Percentiles rank a stretch among this genome's conserved stretches.
Evolutionary conservation across 2,329 filamentous ascomycete species (phyloP).

Genomic region (Colletotrichum liaoningense): DNA sequence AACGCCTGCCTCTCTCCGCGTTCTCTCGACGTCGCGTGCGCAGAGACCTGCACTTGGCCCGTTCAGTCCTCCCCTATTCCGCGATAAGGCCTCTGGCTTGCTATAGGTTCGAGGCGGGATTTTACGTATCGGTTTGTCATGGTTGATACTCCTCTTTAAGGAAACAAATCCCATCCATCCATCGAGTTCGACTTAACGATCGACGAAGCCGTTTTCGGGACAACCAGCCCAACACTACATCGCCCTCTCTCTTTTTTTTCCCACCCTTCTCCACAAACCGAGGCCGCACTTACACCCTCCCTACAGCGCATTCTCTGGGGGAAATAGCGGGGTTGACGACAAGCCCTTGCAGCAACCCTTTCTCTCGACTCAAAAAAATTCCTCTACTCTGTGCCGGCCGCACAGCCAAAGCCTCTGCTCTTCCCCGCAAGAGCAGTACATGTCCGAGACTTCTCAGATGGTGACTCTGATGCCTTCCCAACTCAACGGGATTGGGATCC

Average conservation of each 20-base stretch:
- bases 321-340: conserved; percentile 37
- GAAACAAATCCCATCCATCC: conserved; percentile 24
- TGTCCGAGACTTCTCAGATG: conserved; percentile 31
- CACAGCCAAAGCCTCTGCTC: conserved; percentile 22
- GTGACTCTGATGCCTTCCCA: conserved; percentile 46
- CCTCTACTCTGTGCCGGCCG: neutral
- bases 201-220: conserved; percentile 27
- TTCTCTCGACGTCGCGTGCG: conserved; percentile 2
- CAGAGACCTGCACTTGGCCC: conserved; percentile 32
- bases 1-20: neutral
- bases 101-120: conserved; percentile 25
- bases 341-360: conserved; percentile 29
- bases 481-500: conserved; percentile 46
- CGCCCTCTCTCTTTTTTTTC: conserved; percentile 1
- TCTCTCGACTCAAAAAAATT: conserved; percentile 13
- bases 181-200: neutral
- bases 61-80: conserved; percentile 31
- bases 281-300: conserved; percentile 35
- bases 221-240: conserved; percentile 11
- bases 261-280: conserved; percentile 23
- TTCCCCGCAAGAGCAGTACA: conserved; percentile 26
- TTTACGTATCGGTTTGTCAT: conserved; percentile 34
- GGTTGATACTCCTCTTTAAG: conserved; percentile 21
- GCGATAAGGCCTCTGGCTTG: conserved; percentile 29
- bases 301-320: conserved; percentile 32